phyloP scores from a whole-genome alignment of 306 rosid species.

The Medicago truncatula region DNA sequence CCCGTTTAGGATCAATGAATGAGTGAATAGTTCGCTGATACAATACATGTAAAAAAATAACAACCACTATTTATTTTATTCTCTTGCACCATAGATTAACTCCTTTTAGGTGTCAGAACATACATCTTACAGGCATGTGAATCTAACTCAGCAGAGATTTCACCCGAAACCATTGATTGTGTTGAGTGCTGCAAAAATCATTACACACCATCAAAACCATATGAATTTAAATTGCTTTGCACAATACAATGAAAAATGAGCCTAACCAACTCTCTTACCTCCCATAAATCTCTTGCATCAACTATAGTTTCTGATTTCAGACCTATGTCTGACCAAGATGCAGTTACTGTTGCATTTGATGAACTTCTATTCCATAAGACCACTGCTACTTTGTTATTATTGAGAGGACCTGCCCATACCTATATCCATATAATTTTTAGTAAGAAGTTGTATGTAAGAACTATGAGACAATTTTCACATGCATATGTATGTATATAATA shows the following conservation, averaged over 20 bases:
- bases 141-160: slow-evolving; percentile 50
- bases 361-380: slow-evolving; percentile 71
- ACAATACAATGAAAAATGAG: not conserved
- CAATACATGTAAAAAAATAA: not conserved
- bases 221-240: not conserved
- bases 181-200: slow-evolving; percentile 61
- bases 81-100: not conserved
- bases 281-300: slow-evolving; percentile 66
- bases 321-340: slow-evolving; percentile 66
- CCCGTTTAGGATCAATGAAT: not conserved
- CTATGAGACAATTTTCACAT: slow-evolving; percentile 1
- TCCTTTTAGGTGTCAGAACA: slow-evolving; percentile 51
- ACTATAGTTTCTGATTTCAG: slow-evolving; percentile 47
- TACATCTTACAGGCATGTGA: slow-evolving; percentile 76
- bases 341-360: slow-evolving; percentile 54
- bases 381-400: slow-evolving; percentile 51
- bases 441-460: not conserved
- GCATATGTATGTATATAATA: too few species aligned
- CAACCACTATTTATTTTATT: not conserved
- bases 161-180: slow-evolving; percentile 36
- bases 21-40: not conserved
- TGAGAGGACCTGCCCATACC: slow-evolving; percentile 79
- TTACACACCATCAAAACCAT: not conserved
- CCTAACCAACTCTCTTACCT: slow-evolving; percentile 39
- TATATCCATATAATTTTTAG: slow-evolving; percentile 19